Conservation (phyloP, 768 basidiomycete species). For the Infundibulicybe gibba region DNA sequence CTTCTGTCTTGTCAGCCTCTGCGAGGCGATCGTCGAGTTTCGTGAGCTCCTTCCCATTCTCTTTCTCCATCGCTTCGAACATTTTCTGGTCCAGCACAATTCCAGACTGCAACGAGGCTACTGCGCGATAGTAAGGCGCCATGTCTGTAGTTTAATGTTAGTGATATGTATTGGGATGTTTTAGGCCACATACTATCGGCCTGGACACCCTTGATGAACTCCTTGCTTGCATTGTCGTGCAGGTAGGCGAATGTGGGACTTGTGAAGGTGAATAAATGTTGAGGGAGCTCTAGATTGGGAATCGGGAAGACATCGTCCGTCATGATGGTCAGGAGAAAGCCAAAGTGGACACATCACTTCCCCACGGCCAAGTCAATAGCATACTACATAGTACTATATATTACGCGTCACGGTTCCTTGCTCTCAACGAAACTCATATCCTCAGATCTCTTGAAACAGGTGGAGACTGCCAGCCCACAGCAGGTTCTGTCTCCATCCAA, state of each 20-base stretch:
- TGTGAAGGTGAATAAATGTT: constrained; percentile 74
- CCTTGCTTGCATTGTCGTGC: constrained; percentile 61
- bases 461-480: constrained; percentile 50
- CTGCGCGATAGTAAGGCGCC: constrained; percentile 74
- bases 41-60: constrained; percentile 70
- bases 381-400: too few relatives aligned
- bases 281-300: constrained; percentile 81
- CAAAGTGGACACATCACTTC: constrained; percentile 3
- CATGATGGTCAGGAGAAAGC: constrained; percentile 39
- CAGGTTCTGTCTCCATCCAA: constrained; percentile 41
- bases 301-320: constrained; percentile 85
- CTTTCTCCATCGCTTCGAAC: constrained; percentile 56
- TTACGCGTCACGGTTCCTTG: constrained; percentile 25
- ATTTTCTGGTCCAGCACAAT: constrained; percentile 50
- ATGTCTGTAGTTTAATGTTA: constrained; percentile 53
- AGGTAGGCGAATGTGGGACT: constrained; percentile 55
- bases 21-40: constrained; percentile 73
- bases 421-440: constrained; percentile 12
- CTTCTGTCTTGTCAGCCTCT: constrained; percentile 88
- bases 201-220: constrained; percentile 71
- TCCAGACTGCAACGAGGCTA: constrained; percentile 44
- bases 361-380: constrained; percentile 21
- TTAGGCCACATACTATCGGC: constrained; percentile 59
- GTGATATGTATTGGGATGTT: neutral
- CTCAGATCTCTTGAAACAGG: constrained; percentile 51